Conservation (phyloP, 179 eudicot genomes). For the Beta macrorhiza region DNA sequence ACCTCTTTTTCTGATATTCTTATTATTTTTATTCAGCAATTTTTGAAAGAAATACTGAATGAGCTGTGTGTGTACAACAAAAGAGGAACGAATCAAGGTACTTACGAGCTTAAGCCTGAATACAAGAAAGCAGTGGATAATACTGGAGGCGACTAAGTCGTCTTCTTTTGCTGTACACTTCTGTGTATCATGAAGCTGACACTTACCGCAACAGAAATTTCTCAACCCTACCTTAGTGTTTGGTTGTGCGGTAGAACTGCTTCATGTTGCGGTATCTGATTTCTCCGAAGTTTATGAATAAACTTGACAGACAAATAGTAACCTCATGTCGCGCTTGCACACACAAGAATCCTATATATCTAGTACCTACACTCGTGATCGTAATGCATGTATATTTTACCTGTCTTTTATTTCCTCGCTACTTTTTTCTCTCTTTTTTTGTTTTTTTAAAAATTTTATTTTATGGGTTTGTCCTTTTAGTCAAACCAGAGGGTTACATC, state of each 20-base stretch:
- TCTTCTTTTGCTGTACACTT: conserved; percentile 1
- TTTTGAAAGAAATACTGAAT: conserved; percentile 85
- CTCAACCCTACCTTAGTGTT: background rate
- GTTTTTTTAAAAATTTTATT: background rate
- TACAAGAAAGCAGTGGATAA: conserved; percentile 86
- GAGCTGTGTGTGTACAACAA: conserved; percentile 96
- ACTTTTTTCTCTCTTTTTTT: too few relatives aligned
- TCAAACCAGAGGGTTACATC: background rate
- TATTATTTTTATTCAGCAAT: conserved; percentile 61
- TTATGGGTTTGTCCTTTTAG: background rate
- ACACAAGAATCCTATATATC: background rate
- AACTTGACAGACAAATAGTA: background rate
- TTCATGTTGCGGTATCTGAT: background rate
- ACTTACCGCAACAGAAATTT: background rate
- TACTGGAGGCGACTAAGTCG: conserved; percentile 53
- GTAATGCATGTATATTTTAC: background rate
- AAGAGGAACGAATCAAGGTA: conserved; percentile 93
- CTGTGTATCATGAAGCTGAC: conserved; percentile 9
- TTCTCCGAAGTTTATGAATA: background rate
- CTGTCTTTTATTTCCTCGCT: background rate
- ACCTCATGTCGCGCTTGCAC: background rate
- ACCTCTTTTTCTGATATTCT: background rate
- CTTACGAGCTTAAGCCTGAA: conserved; percentile 93
- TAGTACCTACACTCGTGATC: background rate
- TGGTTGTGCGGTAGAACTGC: background rate